These are phyloP conservation scores for Boletus smithii DNA, from an alignment of 1,284 basidiomycete genomes.

Conservation along the genomic window DNA sequence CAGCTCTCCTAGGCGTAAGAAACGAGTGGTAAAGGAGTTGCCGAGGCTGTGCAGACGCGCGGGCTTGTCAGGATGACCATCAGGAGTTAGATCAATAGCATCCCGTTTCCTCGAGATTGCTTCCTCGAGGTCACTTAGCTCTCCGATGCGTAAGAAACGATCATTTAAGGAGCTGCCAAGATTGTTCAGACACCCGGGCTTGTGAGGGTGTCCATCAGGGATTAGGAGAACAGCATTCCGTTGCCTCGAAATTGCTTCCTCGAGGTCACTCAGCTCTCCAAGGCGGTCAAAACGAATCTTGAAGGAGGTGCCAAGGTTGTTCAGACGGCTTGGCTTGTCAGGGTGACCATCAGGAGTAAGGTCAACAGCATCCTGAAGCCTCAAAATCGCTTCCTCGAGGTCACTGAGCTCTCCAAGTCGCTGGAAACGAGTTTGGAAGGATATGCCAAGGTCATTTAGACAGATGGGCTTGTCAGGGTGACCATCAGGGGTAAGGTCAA, in stretches of 20 bases:
- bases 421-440: not conserved
- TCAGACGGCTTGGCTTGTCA: not conserved
- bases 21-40: too few species aligned
- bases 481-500: too few species aligned
- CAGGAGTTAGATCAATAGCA: not conserved
- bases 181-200: not conserved
- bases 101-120: not conserved
- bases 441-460: too few species aligned
- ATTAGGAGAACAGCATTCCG: not conserved
- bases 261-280: not conserved
- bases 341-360: not conserved
- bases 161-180: not conserved
- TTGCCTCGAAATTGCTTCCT: not conserved
- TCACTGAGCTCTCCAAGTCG: not conserved
- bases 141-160: not conserved
- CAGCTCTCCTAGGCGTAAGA: too few species aligned
- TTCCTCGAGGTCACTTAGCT: not conserved
- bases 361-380: not conserved
- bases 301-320: not conserved
- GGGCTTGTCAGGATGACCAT: not conserved
- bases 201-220: not conserved
- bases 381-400: not conserved
- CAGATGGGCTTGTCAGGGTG: too few species aligned
- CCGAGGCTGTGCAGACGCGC: not conserved
- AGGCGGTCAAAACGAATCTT: not conserved